Base-by-base conservation (phyloP, 345 rosid genomes). In the Eucalyptus caleyi region DNA sequence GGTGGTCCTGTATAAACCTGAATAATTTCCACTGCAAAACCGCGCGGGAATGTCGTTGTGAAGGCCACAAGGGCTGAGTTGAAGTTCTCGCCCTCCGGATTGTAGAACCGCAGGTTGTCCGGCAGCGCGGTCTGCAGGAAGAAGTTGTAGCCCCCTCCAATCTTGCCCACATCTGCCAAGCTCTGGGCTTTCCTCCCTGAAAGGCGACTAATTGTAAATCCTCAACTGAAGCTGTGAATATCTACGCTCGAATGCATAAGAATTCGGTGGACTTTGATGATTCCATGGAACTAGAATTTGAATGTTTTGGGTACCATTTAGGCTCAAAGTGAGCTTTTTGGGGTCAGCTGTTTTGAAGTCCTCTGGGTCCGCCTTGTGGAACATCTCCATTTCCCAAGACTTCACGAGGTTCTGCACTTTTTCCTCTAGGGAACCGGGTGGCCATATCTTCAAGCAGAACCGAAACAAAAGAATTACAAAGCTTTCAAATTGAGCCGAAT, bases 311-410 rank as follows among this genome's bases (percentile, higher is more conserved):
- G 18, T 92, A 95, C 97, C 97, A 45, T 95, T 95, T 47, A 94
- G 65, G 91, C 92, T 93, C 86, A 88, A 87, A 34, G 93, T 92
- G 59, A 90, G 93, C 6, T 90, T 94, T 26, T 80, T 88, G 13
- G 89, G 90, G 89, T 95, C 92, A 54, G 92, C 47, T 27, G 93
- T 86, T 80, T 93, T 95, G 49, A 37, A 88, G 86, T 95, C 96
- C 27, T 90, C 89, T 88, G 88, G 88, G 86, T 51, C 26, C 26
- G 89, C 87, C 67, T 95, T 95, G 89, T 93, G 89, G 87, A 95
- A 93, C 88, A 95, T 56, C 80, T 95, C 96, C 96, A 95, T 95
- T 86, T 95, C 96, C 96, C 95, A 95, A 60, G 96, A 93, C 93
- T 95, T 95, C 27, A 95, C 91, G 19, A 95, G 95, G 90, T 95